phyloP scores from a whole-genome alignment of 2,329 filamentous ascomycete genomes.

The Paecilomyces fulvus region DNA sequence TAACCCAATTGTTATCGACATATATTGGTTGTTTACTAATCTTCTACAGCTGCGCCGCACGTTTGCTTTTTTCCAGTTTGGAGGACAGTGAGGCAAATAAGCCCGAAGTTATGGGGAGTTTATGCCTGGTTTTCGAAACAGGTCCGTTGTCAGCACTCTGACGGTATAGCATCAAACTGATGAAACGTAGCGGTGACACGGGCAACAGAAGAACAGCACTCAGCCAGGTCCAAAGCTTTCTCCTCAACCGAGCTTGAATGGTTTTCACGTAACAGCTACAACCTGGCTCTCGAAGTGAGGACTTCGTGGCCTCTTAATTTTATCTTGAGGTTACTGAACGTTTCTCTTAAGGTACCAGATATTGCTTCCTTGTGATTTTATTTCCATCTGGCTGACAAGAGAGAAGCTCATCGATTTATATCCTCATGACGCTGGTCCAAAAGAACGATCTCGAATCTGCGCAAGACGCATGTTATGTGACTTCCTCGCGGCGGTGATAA shows the following conservation, averaged over 20 bases:
- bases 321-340: constrained; percentile 47
- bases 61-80: constrained; percentile 38
- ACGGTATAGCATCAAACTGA: constrained; percentile 29
- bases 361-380: neutral
- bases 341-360: constrained; percentile 33
- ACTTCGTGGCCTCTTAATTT: constrained; percentile 48
- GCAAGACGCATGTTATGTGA: constrained; percentile 61
- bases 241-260: constrained; percentile 63
- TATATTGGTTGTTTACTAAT: constrained; percentile 3
- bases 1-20: constrained; percentile 40
- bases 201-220: constrained; percentile 34
- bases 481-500: constrained; percentile 50
- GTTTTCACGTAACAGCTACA: constrained; percentile 79
- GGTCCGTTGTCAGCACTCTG: constrained; percentile 23
- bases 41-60: constrained; percentile 33
- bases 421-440: constrained; percentile 10
- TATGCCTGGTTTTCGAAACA: constrained; percentile 49
- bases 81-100: constrained; percentile 18
- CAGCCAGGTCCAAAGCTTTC: constrained; percentile 45
- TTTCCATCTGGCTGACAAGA: constrained; percentile 23
- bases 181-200: constrained; percentile 33
- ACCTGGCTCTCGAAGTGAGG: constrained; percentile 58
- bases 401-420: constrained; percentile 35
- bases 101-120: constrained; percentile 32
- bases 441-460: constrained; percentile 39